Conservation (phyloP, 352 stramenopile species). For the Pythium myriotylum region DNA sequence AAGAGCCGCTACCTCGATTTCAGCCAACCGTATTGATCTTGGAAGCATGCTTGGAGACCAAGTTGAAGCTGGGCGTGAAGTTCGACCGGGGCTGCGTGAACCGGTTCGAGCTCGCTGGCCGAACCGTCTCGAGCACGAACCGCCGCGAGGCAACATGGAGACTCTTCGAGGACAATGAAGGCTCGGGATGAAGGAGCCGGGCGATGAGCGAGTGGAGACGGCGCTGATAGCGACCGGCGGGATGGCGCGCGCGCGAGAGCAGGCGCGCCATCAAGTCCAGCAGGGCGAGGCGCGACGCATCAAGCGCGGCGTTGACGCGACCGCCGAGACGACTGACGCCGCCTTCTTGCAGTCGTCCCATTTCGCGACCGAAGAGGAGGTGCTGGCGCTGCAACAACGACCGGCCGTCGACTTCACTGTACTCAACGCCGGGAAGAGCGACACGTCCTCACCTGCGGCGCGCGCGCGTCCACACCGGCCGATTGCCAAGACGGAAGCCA, state of each 20-base stretch:
- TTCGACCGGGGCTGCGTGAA: background rate
- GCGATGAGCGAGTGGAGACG: background rate
- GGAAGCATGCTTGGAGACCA: constrained; percentile 11
- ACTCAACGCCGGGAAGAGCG: constrained; percentile 34
- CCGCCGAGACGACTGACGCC: constrained; percentile 1
- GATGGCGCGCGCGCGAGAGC: constrained; percentile 21
- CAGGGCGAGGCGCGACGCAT: background rate
- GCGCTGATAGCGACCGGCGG: constrained; percentile 21
- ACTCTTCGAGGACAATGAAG: background rate
- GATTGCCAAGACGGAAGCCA: background rate
- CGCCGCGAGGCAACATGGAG: background rate
- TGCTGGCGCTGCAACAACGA: constrained; percentile 38
- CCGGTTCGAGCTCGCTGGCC: constrained; percentile 6
- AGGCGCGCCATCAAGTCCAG: constrained; percentile 14
- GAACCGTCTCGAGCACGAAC: background rate
- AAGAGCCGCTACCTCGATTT: constrained; percentile 7
- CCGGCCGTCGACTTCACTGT: constrained; percentile 49
- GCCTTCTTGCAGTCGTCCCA: constrained; percentile 36
- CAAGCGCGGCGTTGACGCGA: background rate
- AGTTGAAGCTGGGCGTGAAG: constrained; percentile 28
- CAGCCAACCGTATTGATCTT: constrained; percentile 1
- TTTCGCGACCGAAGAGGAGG: constrained; percentile 34
- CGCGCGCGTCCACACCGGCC: background rate
- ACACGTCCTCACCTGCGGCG: constrained; percentile 2
- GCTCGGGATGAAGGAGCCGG: too few species aligned